These are phyloP conservation scores for Diddensiella transvaalensis DNA, from an alignment of 805 yeast genomes.

Conservation along the genomic window DNA sequence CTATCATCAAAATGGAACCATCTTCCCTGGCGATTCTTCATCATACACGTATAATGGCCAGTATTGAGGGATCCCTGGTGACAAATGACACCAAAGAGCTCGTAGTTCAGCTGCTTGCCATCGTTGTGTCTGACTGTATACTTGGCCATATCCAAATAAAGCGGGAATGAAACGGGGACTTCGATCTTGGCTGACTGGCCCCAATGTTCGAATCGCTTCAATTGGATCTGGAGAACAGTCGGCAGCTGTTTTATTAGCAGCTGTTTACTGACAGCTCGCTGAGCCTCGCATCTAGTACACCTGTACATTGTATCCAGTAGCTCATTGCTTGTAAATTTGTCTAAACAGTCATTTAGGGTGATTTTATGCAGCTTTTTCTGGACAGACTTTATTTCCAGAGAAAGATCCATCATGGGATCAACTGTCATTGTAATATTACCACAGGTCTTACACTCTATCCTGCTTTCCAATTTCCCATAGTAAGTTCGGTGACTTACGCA, in stretches of 20 bases:
- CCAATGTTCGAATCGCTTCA: conserved; percentile 67
- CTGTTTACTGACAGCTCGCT: conserved; percentile 67
- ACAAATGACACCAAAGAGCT: conserved; percentile 79
- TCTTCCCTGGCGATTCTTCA: conserved; percentile 65
- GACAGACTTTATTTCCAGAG: conserved; percentile 59
- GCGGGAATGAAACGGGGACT: conserved; percentile 66
- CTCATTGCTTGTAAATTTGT: conserved; percentile 75
- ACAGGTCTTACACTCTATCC: conserved; percentile 72
- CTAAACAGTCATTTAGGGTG: conserved; percentile 60
- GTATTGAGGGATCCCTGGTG: conserved; percentile 93
- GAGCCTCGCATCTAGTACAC: conserved; percentile 62
- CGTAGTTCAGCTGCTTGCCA: conserved; percentile 42
- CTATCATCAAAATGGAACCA: conserved; percentile 96
- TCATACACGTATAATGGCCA: conserved; percentile 85
- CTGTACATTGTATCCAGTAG: conserved; percentile 67
- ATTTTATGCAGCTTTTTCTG: conserved; percentile 11
- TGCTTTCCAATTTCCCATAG: conserved; percentile 77
- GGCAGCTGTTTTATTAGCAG: conserved; percentile 68
- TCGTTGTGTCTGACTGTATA: conserved; percentile 38
- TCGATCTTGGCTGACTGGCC: conserved; percentile 63
- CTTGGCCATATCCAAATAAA: conserved; percentile 64
- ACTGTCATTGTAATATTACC: conserved; percentile 58
- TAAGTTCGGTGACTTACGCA: conserved; percentile 84
- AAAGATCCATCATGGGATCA: conserved; percentile 88
- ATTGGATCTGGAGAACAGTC: conserved; percentile 74